These are phyloP conservation scores for Penicillium sp. DNA, from an alignment of 2,329 filamentous ascomycete species.

Conservation along the genomic window DNA sequence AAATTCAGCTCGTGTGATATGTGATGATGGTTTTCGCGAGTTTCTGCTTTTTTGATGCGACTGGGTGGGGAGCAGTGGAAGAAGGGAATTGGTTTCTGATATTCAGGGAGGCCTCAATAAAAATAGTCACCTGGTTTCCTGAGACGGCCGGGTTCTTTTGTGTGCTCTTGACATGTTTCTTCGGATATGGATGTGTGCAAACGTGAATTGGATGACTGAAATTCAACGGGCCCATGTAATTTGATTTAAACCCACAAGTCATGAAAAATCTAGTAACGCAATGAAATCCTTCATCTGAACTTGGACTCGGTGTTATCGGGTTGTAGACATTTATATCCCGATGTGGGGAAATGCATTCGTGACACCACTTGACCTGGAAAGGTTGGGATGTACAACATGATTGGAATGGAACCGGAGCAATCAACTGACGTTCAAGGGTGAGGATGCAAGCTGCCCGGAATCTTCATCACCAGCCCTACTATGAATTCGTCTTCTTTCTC, in stretches of 20 bases:
- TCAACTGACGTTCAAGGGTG: not conserved
- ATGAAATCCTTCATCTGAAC: constrained; percentile 3
- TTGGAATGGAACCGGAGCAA: not conserved
- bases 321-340: not conserved
- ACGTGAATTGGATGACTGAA: constrained; percentile 28
- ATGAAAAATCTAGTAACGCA: constrained; percentile 25
- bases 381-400: not conserved
- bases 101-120: not conserved
- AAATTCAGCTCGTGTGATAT: constrained; percentile 4
- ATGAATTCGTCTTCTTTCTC: no score
- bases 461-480: no score
- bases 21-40: not conserved
- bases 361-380: not conserved
- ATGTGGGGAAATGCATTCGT: not conserved
- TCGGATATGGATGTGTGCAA: constrained; percentile 22
- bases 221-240: constrained; percentile 28
- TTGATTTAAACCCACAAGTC: constrained; percentile 30
- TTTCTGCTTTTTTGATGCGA: not conserved
- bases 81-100: not conserved
- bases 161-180: constrained; percentile 22
- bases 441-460: no score
- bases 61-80: constrained; percentile 1
- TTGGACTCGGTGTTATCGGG: not conserved
- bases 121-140: constrained; percentile 1
- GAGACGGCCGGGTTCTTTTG: constrained; percentile 3